Evolutionary conservation across 768 basidiomycete genomes (phyloP), one percentile per base, ranked within the genome.

Genomic region (Naganishia vaughanmartiniae): DNA sequence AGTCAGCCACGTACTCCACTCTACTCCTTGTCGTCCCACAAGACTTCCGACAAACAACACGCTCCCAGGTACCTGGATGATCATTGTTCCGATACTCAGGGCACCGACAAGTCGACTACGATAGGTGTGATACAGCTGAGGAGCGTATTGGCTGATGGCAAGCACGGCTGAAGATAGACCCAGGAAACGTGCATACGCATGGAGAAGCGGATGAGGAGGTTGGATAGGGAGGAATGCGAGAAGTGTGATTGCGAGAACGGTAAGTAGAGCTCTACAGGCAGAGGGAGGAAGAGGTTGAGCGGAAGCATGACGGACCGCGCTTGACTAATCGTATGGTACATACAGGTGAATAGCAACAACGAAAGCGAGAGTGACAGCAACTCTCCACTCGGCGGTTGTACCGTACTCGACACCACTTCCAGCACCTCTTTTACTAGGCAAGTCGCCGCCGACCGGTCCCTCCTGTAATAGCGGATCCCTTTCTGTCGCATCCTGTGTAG

Each of bases 71-170:
- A 87, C 92, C 81, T 98, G 95, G 19, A 99, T 91, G 57, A 87
- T 82, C 95, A 99, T 97, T 88, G 92, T 97, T 0, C 90, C 89
- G 69, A 99, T 90, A 76, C 92, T 93, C 19, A 98, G 84, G 0
- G 93, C 92, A 2, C 95, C 95, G 11, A 98, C 93, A 15, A 95
- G 86, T 76, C 88, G 89, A 34, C 86, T 81, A 5, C 82, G 83
- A 75, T 89, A 96, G 0, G 94, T 98, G 71, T 89, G 87, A 15
- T 86, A 74, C 30, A 99, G 84, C 79, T 96, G 94, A 0, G 95
- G 94, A 0, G 88, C 85, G 72, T 97, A 99, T 80, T 99, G 94
- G 6, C 90, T 82, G 4, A 87, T 86, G 0, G 93, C 90, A 6
- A 96, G 86, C 0, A 88, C 45, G 2, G 91, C 89, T 1, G 91